Evolutionary conservation across 495 filamentous ascomycete species (phyloP), one percentile per base, ranked within the genome.

Genomic region (Pyrenula aspistea): DNA sequence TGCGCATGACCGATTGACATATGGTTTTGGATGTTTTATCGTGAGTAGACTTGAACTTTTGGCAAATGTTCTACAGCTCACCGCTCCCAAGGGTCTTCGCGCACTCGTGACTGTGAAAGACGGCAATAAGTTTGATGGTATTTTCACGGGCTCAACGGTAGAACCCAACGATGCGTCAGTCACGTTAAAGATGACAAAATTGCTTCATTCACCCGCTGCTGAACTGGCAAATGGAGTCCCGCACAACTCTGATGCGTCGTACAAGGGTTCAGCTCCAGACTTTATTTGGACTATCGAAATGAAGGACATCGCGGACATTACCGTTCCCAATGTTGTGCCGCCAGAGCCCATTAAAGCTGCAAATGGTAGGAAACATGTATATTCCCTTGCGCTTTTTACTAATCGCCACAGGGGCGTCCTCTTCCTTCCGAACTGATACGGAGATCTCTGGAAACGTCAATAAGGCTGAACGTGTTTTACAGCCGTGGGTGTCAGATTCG

Each of bases 101-200:
- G 76, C 86, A 54, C 82, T 78, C 24, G 73, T 95, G 61, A 86
- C 81, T 12, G 78, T 86, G 12, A 82, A 81, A 61, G 82, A 73
- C 62, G 84, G 85, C 57, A 86, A 89, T 56, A 81, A 84, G 60
- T 93, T 83, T 69, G 81, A 81, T 49, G 88, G 88, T 60, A 79
- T 84, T 57, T 87, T 86, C 65, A 80, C 78, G 49, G 80, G 80
- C 47, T 80, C 77, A 2, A 75, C 73, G 50, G 66, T 85, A 19
- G 81, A 84, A 52, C 58, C 77, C 19, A 77, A 73, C 53, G 77
- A 85, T 55, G 72, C 82, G 15, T 77, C 76, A 52, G 87, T 88
- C 66, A 71, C 81, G 56, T 77, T 95, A 57, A 94, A 88, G 75
- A 92, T 91, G 89, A 87, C 88, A 24, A 84, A 85, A 68, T 82